These are phyloP conservation scores for Physaria fendleri DNA, from an alignment of 345 rosid genomes.

Conservation along the genomic window DNA sequence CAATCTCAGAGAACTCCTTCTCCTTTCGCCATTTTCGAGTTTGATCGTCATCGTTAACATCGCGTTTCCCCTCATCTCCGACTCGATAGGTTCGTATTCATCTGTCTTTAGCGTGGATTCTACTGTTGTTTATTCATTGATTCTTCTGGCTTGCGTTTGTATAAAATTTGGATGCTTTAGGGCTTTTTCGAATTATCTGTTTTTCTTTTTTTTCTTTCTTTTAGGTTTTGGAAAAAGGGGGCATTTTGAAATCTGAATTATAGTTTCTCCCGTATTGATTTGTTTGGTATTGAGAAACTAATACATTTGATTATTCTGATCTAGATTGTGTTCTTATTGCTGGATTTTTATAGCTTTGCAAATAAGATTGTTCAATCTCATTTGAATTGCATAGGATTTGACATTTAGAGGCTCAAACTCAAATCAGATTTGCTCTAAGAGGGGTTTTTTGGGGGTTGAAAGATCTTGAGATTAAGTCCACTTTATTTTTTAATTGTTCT, in stretches of 20 bases:
- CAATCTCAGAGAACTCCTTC: background rate
- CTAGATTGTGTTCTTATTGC: background rate
- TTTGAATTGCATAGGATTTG: background rate
- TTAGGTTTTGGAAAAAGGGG: background rate
- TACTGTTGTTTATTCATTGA: background rate
- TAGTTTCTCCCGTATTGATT: background rate
- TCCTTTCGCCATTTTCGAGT: background rate
- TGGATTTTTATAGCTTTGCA: background rate
- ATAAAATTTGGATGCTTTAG: background rate
- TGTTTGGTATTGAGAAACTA: background rate
- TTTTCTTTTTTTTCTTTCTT: no score
- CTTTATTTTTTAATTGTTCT: background rate
- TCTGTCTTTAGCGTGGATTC: background rate
- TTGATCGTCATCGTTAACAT: background rate
- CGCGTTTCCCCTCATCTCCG: background rate
- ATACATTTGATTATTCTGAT: background rate
- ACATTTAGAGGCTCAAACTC: slow-evolving; percentile 4
- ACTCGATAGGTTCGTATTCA: slow-evolving; percentile 5
- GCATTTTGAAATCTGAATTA: background rate
- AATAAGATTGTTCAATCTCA: background rate
- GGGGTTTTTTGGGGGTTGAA: background rate
- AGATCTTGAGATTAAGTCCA: background rate
- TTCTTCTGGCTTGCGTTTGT: background rate
- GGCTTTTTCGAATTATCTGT: background rate
- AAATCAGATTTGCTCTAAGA: background rate